Evolutionary conservation across 805 yeast species (phyloP).

Genomic region (Saturnispora galanensis): DNA sequence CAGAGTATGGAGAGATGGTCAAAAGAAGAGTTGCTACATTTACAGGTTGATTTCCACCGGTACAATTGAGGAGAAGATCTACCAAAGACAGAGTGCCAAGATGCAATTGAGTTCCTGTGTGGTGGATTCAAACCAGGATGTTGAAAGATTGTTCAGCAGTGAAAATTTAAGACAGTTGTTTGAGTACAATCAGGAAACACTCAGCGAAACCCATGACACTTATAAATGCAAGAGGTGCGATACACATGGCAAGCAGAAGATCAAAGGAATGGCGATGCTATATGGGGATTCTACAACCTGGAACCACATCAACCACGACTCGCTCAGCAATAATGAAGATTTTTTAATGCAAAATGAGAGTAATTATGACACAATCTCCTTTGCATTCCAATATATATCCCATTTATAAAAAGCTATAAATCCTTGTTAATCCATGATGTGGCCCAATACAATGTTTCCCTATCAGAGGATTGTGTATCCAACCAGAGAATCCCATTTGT

Average conservation of each 20-base stretch:
- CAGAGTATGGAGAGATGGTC: conserved; percentile 98
- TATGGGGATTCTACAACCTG: conserved; percentile 97
- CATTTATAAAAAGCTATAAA: conserved; percentile 32
- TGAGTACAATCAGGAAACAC: conserved; percentile 52
- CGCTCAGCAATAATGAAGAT: conserved; percentile 62
- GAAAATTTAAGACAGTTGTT: conserved; percentile 73
- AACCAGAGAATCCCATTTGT: conserved; percentile 80
- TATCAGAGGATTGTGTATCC: conserved; percentile 40
- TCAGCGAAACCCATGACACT: conserved; percentile 88
- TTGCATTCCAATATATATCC: conserved; percentile 88
- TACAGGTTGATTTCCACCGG: conserved; percentile 93
- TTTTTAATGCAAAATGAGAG: conserved; percentile 66
- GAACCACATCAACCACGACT: conserved; percentile 75
- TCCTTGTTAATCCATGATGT: conserved; percentile 53
- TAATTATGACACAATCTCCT: conserved; percentile 59
- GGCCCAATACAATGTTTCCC: conserved; percentile 54
- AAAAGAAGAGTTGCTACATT: conserved; percentile 90
- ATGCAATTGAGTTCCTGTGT: conserved; percentile 89
- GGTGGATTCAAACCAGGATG: conserved; percentile 93
- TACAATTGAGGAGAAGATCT: conserved; percentile 90
- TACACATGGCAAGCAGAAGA: conserved; percentile 43
- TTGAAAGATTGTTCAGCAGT: conserved; percentile 80
- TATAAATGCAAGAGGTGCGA: conserved; percentile 79
- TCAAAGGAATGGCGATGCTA: conserved; percentile 74
- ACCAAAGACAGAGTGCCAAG: conserved; percentile 92